Percentiles rank a stretch among this genome's conserved stretches.
These are phyloP conservation scores for Closterium sp. DNA, from an alignment of 139 green algal species.

Conservation along the genomic window DNA sequence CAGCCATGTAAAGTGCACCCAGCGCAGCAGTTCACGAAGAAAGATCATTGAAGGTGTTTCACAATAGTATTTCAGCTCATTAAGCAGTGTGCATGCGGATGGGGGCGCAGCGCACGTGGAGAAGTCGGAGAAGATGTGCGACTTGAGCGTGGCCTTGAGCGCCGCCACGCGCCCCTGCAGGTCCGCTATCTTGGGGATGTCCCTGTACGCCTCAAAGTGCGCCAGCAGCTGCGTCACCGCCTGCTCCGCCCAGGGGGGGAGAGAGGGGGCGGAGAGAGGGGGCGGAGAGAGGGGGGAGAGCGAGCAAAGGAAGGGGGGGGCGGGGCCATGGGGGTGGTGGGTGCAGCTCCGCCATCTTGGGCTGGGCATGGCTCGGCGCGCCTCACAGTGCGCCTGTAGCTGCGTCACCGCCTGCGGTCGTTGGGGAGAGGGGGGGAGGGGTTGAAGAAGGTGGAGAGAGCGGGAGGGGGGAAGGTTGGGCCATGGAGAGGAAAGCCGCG, in stretches of 20 bases:
- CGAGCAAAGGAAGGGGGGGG: neutral
- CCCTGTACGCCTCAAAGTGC: constrained; percentile 85
- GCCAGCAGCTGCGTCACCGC: constrained; percentile 87
- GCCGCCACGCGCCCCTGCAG: constrained; percentile 64
- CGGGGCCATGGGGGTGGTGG: too few relatives aligned
- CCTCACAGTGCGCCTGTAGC: constrained; percentile 78
- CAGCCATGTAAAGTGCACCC: too few relatives aligned
- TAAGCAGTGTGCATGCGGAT: too few relatives aligned
- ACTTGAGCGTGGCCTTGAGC: constrained; percentile 49
- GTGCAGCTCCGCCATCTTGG: constrained; percentile 74
- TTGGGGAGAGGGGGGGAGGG: neutral
- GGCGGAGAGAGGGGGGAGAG: neutral
- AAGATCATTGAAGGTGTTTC: too few relatives aligned
- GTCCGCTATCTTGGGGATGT: constrained; percentile 78
- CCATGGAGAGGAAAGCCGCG: too few relatives aligned
- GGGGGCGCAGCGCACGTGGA: constrained; percentile 14
- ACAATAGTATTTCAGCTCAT: too few relatives aligned
- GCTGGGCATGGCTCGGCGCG: constrained; percentile 81
- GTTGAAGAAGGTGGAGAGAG: neutral
- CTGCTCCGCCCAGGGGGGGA: constrained; percentile 8
- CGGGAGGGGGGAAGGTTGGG: neutral
- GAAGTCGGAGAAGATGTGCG: constrained; percentile 63
- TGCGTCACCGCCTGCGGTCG: neutral
- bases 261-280: too few relatives aligned
- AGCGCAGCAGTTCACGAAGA: too few relatives aligned